Conservation (phyloP, 2,329 filamentous ascomycete genomes). For the Colletotrichum sp. region DNA sequence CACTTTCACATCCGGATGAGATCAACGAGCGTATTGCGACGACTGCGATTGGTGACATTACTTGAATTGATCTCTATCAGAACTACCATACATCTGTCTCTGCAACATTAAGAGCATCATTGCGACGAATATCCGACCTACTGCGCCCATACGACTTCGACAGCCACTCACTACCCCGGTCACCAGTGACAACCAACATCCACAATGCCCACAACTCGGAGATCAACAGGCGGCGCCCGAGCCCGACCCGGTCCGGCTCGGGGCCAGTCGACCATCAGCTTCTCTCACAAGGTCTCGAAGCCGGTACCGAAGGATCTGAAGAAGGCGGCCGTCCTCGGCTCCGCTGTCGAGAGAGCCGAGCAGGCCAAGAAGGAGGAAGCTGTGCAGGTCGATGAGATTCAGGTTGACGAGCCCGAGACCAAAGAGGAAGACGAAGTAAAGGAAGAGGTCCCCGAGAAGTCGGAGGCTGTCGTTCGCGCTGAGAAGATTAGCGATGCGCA, state of each 20-base stretch:
- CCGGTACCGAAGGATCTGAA: slow-evolving; percentile 52
- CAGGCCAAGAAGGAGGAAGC: slow-evolving; percentile 23
- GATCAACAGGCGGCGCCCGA: slow-evolving; percentile 46
- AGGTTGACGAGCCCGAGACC: slow-evolving; percentile 25
- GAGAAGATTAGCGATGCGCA: slow-evolving; percentile 69
- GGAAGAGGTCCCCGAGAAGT: slow-evolving; percentile 44
- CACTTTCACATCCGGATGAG: neutral
- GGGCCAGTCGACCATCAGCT: slow-evolving; percentile 62
- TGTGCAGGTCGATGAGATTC: slow-evolving; percentile 24
- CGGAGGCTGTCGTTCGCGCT: slow-evolving; percentile 61
- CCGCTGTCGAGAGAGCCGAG: slow-evolving; percentile 26
- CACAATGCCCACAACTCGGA: slow-evolving; percentile 55
- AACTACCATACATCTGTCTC: neutral
- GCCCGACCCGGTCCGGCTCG: slow-evolving; percentile 42
- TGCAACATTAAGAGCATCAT: neutral
- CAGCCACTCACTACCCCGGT: neutral
- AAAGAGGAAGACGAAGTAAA: slow-evolving; percentile 29
- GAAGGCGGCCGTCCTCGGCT: slow-evolving; percentile 36
- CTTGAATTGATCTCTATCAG: neutral
- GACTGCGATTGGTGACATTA: neutral
- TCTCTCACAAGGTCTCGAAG: slow-evolving; percentile 64
- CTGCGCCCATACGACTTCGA: neutral
- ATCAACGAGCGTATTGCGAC: neutral
- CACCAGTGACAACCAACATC: slow-evolving; percentile 13
- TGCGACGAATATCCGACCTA: neutral